Percentiles rank a stretch among this genome's conserved stretches.
These are phyloP conservation scores for Backusella macrospora DNA, from an alignment of 192 early-diverging fungal species.

Conservation along the genomic window DNA sequence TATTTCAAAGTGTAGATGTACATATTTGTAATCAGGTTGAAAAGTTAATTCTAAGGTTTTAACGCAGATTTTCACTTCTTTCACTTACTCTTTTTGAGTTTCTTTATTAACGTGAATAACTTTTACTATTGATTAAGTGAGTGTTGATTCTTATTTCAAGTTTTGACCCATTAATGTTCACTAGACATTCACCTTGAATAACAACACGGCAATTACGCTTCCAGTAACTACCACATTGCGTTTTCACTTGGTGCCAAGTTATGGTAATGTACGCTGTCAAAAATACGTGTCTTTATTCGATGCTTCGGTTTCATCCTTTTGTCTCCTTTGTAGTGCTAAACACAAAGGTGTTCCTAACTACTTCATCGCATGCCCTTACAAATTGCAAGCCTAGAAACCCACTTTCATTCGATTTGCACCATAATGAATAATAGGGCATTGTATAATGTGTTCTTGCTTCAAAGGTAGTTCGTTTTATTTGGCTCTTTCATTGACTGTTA, in stretches of 20 bases:
- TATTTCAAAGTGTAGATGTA: background rate
- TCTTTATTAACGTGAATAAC: conserved; percentile 16
- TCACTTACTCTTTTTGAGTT: conserved; percentile 4
- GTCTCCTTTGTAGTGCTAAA: background rate
- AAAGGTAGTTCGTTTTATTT: no score
- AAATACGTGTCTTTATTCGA: background rate
- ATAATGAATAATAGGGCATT: no score
- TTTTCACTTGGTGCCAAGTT: background rate
- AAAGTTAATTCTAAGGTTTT: conserved; percentile 26
- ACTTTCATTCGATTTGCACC: no score
- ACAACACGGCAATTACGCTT: background rate
- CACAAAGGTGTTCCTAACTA: background rate
- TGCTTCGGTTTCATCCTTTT: background rate
- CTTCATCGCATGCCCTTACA: background rate
- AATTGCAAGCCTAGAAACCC: background rate
- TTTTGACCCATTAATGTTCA: background rate
- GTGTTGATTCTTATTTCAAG: conserved; percentile 11
- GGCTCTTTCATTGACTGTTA: no score
- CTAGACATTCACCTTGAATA: background rate
- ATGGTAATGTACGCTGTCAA: no score
- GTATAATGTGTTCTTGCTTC: no score
- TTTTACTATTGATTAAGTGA: background rate
- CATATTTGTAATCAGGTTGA: conserved; percentile 22
- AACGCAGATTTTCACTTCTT: conserved; percentile 22
- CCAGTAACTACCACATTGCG: background rate